Evolutionary conservation across 805 yeast species (phyloP).

Genomic region (Hyphopichia homilentoma): DNA sequence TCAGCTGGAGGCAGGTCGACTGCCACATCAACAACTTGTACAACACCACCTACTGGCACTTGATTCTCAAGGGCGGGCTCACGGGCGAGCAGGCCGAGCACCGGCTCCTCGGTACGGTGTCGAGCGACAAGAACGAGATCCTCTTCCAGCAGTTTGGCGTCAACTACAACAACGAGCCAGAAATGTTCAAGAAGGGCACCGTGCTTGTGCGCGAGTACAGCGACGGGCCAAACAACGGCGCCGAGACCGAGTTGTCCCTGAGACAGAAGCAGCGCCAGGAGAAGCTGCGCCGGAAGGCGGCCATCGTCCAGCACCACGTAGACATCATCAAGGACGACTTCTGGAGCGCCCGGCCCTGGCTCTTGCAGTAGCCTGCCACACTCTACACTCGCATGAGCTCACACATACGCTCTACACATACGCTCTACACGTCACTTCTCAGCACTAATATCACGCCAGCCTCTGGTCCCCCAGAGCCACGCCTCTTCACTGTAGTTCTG

Average conservation of each 20-base stretch:
- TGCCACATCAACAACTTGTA: slow-evolving; percentile 93
- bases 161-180: slow-evolving; percentile 89
- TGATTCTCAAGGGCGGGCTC: slow-evolving; percentile 66
- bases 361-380: slow-evolving; percentile 8
- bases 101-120: slow-evolving; percentile 67
- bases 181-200: slow-evolving; percentile 83
- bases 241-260: slow-evolving; percentile 10
- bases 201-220: slow-evolving; percentile 48
- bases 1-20: slow-evolving; percentile 94
- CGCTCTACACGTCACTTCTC: background rate
- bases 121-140: slow-evolving; percentile 87
- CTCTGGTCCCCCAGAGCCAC: too few species aligned
- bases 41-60: slow-evolving; percentile 89
- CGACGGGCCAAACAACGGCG: slow-evolving; percentile 10
- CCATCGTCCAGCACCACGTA: slow-evolving; percentile 44
- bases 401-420: background rate
- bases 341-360: slow-evolving; percentile 51
- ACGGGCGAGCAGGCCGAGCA: slow-evolving; percentile 81
- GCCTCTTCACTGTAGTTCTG: too few species aligned
- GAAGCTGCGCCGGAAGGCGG: slow-evolving; percentile 47
- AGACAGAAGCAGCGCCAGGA: slow-evolving; percentile 50
- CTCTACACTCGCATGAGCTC: too few species aligned
- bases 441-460: too few species aligned
- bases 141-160: slow-evolving; percentile 73
- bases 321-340: slow-evolving; percentile 65